These are phyloP conservation scores for Passiflora organensis DNA, from an alignment of 345 rosid genomes.

Conservation along the genomic window DNA sequence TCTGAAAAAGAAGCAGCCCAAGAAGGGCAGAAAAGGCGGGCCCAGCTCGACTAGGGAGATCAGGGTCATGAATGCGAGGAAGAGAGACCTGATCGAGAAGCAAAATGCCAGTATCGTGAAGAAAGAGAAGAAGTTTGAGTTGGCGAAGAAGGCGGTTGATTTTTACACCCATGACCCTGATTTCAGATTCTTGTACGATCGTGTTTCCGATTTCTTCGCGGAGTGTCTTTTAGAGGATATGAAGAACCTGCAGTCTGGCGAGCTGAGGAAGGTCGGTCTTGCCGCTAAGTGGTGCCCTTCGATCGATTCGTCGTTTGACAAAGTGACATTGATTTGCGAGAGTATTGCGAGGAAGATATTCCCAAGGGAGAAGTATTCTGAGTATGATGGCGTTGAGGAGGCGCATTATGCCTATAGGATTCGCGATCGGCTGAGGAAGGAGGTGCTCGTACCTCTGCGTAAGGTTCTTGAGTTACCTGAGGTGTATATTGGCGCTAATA, in stretches of 20 bases:
- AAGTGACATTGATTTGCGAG: conserved; percentile 44
- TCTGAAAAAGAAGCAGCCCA: not conserved
- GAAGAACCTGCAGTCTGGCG: conserved; percentile 22
- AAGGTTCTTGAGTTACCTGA: conserved; percentile 52
- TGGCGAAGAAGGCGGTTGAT: conserved; percentile 36
- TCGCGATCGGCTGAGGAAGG: conserved; percentile 15
- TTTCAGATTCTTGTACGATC: conserved; percentile 42
- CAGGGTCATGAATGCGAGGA: conserved; percentile 15
- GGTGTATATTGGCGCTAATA: conserved; percentile 49
- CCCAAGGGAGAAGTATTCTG: conserved; percentile 32
- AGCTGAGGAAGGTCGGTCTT: conserved; percentile 36
- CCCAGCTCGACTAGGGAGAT: conserved; percentile 4
- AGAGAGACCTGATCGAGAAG: conserved; percentile 25
- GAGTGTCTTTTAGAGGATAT: conserved; percentile 29
- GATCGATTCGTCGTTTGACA: conserved; percentile 49
- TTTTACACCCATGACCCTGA: conserved; percentile 42
- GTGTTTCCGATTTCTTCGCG: conserved; percentile 50
- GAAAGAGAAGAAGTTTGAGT: conserved; percentile 26
- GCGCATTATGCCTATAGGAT: conserved; percentile 51
- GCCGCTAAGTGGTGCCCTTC: conserved; percentile 79
- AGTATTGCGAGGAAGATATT: conserved; percentile 50
- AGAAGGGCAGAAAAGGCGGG: not conserved
- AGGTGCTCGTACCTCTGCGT: conserved; percentile 49
- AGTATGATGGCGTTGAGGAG: conserved; percentile 55
- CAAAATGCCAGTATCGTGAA: conserved; percentile 37